These are phyloP conservation scores for Carex sylvatica DNA, from an alignment of 202 grass and related monocot genomes.

Conservation along the genomic window DNA sequence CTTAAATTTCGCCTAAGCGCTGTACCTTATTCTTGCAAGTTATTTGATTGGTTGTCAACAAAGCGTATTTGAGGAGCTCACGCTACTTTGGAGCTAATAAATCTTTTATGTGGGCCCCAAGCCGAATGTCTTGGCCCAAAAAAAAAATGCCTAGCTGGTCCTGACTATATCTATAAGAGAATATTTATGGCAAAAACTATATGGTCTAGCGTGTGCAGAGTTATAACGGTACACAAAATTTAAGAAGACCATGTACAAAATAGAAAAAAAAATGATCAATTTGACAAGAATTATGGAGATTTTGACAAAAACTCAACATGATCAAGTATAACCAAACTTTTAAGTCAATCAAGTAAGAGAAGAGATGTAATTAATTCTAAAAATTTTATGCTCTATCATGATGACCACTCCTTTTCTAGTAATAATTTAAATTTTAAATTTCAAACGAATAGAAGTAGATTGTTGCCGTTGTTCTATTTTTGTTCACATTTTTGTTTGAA, in stretches of 20 bases:
- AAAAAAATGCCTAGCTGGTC: slow-evolving; percentile 30
- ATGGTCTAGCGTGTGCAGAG: neutral
- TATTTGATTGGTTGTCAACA: slow-evolving; percentile 38
- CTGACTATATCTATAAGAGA: slow-evolving; percentile 14
- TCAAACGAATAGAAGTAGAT: neutral
- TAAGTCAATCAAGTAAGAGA: neutral
- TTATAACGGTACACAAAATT: neutral
- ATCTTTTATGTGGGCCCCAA: slow-evolving; percentile 24
- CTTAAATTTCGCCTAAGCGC: neutral
- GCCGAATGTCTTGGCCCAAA: slow-evolving; percentile 25
- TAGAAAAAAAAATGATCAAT: neutral
- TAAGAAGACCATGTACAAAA: neutral
- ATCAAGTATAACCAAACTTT: neutral
- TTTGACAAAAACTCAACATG: neutral
- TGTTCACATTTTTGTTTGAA: neutral
- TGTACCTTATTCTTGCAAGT: slow-evolving; percentile 18
- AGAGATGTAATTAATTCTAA: neutral
- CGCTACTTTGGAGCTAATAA: slow-evolving; percentile 35
- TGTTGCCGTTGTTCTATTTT: neutral
- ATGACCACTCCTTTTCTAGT: neutral
- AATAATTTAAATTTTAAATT: neutral
- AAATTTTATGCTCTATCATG: neutral
- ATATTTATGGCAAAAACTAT: neutral
- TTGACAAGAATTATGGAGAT: neutral
- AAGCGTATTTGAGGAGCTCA: slow-evolving; percentile 69